Base-by-base conservation (phyloP, 2,329 filamentous ascomycete genomes). In the Clarireedia hainanense region DNA sequence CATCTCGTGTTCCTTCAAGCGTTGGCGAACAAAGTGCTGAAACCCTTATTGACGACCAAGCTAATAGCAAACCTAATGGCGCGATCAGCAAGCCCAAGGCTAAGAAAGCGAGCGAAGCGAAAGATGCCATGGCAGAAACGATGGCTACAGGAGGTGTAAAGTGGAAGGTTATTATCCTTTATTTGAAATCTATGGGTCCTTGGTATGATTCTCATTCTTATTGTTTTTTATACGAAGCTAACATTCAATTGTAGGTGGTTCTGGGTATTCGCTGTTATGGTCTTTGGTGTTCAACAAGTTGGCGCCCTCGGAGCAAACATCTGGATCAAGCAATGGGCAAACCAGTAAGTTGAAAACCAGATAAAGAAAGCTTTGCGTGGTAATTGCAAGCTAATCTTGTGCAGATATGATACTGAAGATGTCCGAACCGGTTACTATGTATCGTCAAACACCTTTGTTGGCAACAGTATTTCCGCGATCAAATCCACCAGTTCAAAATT, bases 281-380 rank as follows among this genome's bases (percentile, higher is more conserved):
- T 91, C 39, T 97, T 99, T 67, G 78, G 79, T 27, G 74, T 86
- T 46, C 91, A 96, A 68, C 94, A 99, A 69, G 70, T 96, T 36
- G 87, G 88, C 4, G 88, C 88, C 24, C 86, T 97, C 2, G 89
- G 87, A 0, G 95, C 91, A 37, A 96, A 94, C 65, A 73, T 96
- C 50, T 99, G 94, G 94, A 95, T 99, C 65, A 83, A 89, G 64
- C 78, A 92, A 69, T 99, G 94, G 94, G 88, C 92, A 15, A 95
- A 96, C 69, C 86, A 94, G 58, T 97, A 97, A 50, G 52, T 20
- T 36, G 10, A 9, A 34, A 34, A 2, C 12, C 30, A 5, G 10
- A 34, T 12, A 34, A 4, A 12, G 10, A 30, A 12, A 3, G 4
- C 4, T 12, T 14, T 34, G 14, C 15, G 3, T 14, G 17, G 40